Percentiles rank a stretch among this genome's conserved stretches.
Conservation (phyloP, 306 rosid species). For the Leucaena leucocephala region DNA sequence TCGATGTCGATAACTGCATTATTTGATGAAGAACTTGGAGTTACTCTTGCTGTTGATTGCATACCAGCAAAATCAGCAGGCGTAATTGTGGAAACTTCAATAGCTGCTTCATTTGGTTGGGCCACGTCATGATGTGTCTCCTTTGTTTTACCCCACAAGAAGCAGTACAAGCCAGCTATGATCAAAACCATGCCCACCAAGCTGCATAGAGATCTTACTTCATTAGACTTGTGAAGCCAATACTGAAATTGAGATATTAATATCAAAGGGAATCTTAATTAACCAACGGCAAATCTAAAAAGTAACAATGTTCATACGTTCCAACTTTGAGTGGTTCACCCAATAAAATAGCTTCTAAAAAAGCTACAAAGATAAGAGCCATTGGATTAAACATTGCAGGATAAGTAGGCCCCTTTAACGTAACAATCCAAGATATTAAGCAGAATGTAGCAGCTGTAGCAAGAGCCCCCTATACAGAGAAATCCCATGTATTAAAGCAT, state of each 20-base stretch:
- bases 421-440: slow-evolving; percentile 55
- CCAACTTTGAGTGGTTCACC: slow-evolving; percentile 57
- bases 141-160: slow-evolving; percentile 61
- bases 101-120: slow-evolving; percentile 26
- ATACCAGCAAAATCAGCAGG: slow-evolving; percentile 1
- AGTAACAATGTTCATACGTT: slow-evolving; percentile 43
- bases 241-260: neutral
- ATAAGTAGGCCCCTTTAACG: slow-evolving; percentile 65
- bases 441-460: slow-evolving; percentile 65
- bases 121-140: slow-evolving; percentile 20
- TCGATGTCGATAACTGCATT: slow-evolving; percentile 1
- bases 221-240: neutral
- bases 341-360: slow-evolving; percentile 56
- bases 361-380: slow-evolving; percentile 63
- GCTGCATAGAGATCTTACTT: slow-evolving; percentile 37
- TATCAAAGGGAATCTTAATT: neutral
- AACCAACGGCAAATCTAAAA: neutral
- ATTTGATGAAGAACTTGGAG: slow-evolving; percentile 41
- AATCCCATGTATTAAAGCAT: neutral
- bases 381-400: slow-evolving; percentile 78
- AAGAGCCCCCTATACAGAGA: slow-evolving; percentile 55
- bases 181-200: slow-evolving; percentile 62
- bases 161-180: slow-evolving; percentile 58
- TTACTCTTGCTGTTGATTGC: slow-evolving; percentile 35
- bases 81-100: neutral